Evolutionary conservation across 2,329 filamentous ascomycete genomes (phyloP).

Genomic region (Trichophyton mentagrophytes): DNA sequence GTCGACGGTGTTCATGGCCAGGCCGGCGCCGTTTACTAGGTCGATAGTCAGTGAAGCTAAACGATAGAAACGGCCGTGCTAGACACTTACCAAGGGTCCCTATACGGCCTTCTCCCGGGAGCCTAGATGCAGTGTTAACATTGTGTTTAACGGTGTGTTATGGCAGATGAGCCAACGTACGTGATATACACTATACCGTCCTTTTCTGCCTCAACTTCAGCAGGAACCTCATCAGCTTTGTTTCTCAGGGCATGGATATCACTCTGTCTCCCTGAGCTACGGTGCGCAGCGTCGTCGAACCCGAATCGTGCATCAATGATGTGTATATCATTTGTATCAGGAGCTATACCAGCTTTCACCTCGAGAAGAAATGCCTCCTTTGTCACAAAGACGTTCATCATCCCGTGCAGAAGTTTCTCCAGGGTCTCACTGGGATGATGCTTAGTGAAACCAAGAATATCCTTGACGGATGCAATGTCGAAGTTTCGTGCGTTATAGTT

Average conservation of each 20-base stretch:
- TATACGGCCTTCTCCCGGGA: slow-evolving; percentile 44
- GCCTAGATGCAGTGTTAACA: slow-evolving; percentile 6
- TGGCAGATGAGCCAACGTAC: slow-evolving; percentile 20
- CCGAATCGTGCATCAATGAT: slow-evolving; percentile 46
- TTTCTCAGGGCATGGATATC: slow-evolving; percentile 49
- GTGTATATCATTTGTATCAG: slow-evolving; percentile 27
- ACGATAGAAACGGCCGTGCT: neutral
- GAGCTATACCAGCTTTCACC: slow-evolving; percentile 34
- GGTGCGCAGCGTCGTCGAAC: slow-evolving; percentile 59
- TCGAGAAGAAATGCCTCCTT: slow-evolving; percentile 55
- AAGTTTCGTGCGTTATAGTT: slow-evolving; percentile 40
- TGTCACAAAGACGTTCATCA: slow-evolving; percentile 48
- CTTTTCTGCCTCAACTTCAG: slow-evolving; percentile 51
- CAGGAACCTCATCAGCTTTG: slow-evolving; percentile 38
- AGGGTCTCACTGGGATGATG: slow-evolving; percentile 30
- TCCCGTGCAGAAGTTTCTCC: slow-evolving; percentile 37
- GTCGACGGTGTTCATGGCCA: slow-evolving; percentile 86
- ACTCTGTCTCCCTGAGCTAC: slow-evolving; percentile 47
- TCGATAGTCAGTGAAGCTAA: neutral
- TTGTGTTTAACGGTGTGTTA: neutral
- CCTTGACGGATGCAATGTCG: slow-evolving; percentile 18
- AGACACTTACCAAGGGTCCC: slow-evolving; percentile 49
- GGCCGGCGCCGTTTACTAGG: slow-evolving; percentile 68
- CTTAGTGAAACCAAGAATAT: slow-evolving; percentile 42
- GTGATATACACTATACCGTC: slow-evolving; percentile 71